Conservation (phyloP, 2,329 filamentous ascomycete genomes). For the Pseudogymnoascus sp. region DNA sequence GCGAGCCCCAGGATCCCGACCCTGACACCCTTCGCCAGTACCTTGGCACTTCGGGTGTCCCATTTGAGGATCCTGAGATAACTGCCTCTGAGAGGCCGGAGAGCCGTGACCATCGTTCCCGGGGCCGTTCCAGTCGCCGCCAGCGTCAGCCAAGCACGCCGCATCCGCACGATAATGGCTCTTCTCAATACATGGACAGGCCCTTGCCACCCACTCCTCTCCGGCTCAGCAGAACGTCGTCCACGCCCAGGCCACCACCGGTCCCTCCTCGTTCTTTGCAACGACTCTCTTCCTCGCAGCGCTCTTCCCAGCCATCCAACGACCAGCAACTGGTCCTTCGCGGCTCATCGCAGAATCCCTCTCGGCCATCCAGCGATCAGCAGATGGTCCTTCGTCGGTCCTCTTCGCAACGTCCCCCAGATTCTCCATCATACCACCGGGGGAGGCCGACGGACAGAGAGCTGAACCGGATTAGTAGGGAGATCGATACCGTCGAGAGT, state of each 20-base stretch:
- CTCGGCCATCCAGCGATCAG: background rate
- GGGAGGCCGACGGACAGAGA: conserved; percentile 1
- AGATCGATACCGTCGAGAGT: background rate
- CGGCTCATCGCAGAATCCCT: background rate
- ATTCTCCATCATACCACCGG: background rate
- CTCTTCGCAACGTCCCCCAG: background rate
- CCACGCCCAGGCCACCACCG: background rate
- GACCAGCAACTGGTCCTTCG: background rate
- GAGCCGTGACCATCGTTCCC: background rate
- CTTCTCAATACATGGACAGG: background rate
- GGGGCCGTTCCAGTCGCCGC: background rate
- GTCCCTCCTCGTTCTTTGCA: background rate
- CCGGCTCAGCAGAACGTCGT: background rate
- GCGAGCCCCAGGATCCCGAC: background rate
- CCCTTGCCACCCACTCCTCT: background rate
- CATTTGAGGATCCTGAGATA: background rate
- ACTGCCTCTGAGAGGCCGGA: background rate
- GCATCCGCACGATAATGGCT: background rate
- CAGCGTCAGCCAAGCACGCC: background rate
- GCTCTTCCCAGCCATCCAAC: background rate
- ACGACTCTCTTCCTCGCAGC: background rate
- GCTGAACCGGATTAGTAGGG: background rate
- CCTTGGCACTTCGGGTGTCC: background rate
- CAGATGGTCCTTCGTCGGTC: background rate
- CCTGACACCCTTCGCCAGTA: background rate